These are phyloP conservation scores for Aspergillus chevalieri DNA, from an alignment of 2,329 filamentous ascomycete species.

Conservation along the genomic window DNA sequence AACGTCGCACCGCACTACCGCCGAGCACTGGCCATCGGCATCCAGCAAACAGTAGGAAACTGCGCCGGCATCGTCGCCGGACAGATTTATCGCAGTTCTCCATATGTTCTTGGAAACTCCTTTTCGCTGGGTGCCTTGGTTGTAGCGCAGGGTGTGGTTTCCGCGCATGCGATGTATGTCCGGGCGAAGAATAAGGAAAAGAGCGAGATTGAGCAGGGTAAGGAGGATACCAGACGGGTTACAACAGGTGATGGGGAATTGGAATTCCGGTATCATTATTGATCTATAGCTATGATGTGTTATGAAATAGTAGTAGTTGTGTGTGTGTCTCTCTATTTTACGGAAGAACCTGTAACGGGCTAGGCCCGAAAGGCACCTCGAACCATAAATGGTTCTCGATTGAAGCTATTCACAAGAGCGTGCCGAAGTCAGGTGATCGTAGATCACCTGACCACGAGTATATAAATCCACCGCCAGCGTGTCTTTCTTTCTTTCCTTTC, in stretches of 20 bases:
- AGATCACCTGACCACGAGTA: too few relatives aligned
- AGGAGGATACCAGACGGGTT: conserved; percentile 41
- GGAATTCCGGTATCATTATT: conserved; percentile 45
- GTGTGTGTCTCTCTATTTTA: too few relatives aligned
- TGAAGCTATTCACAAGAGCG: too few relatives aligned
- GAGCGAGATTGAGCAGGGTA: conserved; percentile 34
- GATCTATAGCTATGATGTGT: not conserved
- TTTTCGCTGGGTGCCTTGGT: conserved; percentile 34
- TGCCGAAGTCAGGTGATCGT: too few relatives aligned
- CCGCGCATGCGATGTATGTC: conserved; percentile 40
- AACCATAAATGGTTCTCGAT: too few relatives aligned
- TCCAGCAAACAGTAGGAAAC: conserved; percentile 45
- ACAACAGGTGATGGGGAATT: conserved; percentile 44
- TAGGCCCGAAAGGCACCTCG: too few relatives aligned
- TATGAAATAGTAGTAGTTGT: too few relatives aligned
- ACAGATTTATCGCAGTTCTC: conserved; percentile 38
- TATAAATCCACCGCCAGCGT: too few relatives aligned
- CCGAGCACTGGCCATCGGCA: conserved; percentile 42
- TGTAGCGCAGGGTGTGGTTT: conserved; percentile 33
- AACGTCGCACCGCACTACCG: conserved; percentile 46
- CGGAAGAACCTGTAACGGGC: too few relatives aligned
- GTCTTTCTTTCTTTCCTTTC: too few relatives aligned
- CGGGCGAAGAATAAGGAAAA: conserved; percentile 36
- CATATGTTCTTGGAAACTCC: conserved; percentile 31
- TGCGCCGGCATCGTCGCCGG: conserved; percentile 45